These are phyloP conservation scores for Lactifluus subvellereus DNA, from an alignment of 768 basidiomycete species.

Conservation along the genomic window DNA sequence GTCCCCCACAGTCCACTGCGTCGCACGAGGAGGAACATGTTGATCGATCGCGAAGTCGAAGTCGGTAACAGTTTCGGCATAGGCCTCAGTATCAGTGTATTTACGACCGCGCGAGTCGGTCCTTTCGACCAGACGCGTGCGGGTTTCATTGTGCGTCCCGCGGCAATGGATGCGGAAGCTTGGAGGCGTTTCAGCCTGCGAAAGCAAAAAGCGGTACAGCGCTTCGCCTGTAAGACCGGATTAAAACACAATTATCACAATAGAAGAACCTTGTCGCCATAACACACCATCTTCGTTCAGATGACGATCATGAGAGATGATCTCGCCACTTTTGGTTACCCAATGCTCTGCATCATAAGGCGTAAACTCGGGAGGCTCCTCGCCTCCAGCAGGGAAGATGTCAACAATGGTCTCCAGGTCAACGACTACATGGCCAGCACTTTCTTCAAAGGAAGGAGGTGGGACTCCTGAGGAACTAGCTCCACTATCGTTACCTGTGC, in stretches of 20 bases:
- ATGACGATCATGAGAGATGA: constrained; percentile 67
- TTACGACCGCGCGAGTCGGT: constrained; percentile 33
- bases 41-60: constrained; percentile 64
- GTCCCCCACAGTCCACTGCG: constrained; percentile 61
- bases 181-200: constrained; percentile 45
- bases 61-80: constrained; percentile 56
- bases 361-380: constrained; percentile 52
- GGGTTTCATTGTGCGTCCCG: constrained; percentile 54
- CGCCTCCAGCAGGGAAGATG: constrained; percentile 30
- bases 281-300: constrained; percentile 56
- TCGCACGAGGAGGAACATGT: constrained; percentile 35
- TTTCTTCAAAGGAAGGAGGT: constrained; percentile 25
- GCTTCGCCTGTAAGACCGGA: constrained; percentile 48
- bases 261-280: too few relatives aligned
- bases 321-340: constrained; percentile 40
- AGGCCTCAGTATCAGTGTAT: constrained; percentile 40
- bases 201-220: constrained; percentile 66
- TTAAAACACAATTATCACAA: constrained; percentile 5
- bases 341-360: constrained; percentile 61
- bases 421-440: constrained; percentile 24
- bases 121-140: constrained; percentile 41
- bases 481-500: not conserved
- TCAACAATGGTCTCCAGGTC: constrained; percentile 27
- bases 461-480: constrained; percentile 11
- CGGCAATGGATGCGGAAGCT: constrained; percentile 41